A percentile compares a stretch with the other conserved stretches of the same genome.
phyloP scores from a whole-genome alignment of 805 yeast genomes.

The baker's yeast (Saccharomyces cerevisiae) region DNA sequence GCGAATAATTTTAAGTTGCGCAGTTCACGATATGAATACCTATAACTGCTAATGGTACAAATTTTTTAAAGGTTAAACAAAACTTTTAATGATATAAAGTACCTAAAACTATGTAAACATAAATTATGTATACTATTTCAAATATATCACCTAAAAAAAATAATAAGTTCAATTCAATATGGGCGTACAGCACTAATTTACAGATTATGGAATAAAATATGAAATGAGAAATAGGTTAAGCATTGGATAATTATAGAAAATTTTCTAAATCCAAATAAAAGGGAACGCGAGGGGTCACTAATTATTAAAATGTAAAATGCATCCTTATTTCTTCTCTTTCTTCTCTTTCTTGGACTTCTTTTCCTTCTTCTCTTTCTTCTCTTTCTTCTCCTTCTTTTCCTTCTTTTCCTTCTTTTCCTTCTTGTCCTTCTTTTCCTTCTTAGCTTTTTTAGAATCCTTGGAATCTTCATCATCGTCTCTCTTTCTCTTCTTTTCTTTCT shows the following conservation, averaged over 20 bases:
- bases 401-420: conserved; percentile 27
- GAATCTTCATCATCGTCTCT: conserved; percentile 27
- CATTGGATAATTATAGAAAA: neutral
- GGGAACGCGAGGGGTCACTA: neutral
- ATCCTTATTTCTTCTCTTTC: conserved; percentile 4
- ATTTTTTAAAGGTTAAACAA: neutral
- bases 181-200: conserved; percentile 7
- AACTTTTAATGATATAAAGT: neutral
- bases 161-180: neutral
- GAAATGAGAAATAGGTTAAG: neutral
- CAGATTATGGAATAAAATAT: conserved; percentile 4
- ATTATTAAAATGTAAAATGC: neutral
- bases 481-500: conserved; percentile 29
- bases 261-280: neutral
- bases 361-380: conserved; percentile 28
- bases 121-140: neutral
- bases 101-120: neutral
- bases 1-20: neutral
- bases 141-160: neutral
- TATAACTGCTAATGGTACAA: neutral
- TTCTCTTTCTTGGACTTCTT: conserved; percentile 10
- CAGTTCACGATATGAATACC: neutral
- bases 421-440: conserved; percentile 27
- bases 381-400: conserved; percentile 31
- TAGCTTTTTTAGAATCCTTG: conserved; percentile 30